Conservation (phyloP, 1,284 basidiomycete genomes). For the Anthracocystis walkeri region DNA sequence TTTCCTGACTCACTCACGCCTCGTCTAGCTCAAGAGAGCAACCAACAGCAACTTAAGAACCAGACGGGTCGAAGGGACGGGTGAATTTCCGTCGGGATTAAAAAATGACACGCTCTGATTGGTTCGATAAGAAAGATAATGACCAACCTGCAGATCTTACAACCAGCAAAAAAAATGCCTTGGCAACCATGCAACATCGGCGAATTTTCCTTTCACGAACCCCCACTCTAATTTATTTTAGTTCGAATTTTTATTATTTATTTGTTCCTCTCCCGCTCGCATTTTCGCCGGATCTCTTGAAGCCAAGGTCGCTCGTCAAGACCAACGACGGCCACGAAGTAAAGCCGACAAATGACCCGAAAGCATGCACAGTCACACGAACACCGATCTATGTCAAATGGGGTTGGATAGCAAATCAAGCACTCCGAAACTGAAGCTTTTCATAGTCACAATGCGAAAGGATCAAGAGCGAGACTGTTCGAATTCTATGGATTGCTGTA, state of each 20-base stretch:
- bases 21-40: too few species aligned
- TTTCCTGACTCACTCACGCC: too few species aligned
- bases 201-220: conserved; percentile 1
- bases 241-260: background rate
- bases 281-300: background rate
- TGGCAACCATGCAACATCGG: conserved; percentile 7
- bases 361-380: too few species aligned
- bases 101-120: conserved; percentile 23
- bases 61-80: background rate
- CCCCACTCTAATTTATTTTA: background rate
- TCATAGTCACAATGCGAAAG: background rate
- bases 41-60: too few species aligned
- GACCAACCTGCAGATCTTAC: too few species aligned
- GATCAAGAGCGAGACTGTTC: background rate
- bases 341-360: background rate
- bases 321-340: background rate
- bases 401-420: background rate
- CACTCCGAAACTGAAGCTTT: background rate
- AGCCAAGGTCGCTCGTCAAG: background rate
- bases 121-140: conserved; percentile 24
- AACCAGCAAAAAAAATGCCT: conserved; percentile 4
- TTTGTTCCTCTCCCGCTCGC: background rate
- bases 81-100: background rate
- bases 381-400: too few species aligned
- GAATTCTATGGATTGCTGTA: conserved; percentile 1